A percentile compares a stretch with the other conserved stretches of the same genome.
Evolutionary conservation across 2,329 filamentous ascomycete genomes (phyloP).

Genomic region (Byssochlamys sp.): DNA sequence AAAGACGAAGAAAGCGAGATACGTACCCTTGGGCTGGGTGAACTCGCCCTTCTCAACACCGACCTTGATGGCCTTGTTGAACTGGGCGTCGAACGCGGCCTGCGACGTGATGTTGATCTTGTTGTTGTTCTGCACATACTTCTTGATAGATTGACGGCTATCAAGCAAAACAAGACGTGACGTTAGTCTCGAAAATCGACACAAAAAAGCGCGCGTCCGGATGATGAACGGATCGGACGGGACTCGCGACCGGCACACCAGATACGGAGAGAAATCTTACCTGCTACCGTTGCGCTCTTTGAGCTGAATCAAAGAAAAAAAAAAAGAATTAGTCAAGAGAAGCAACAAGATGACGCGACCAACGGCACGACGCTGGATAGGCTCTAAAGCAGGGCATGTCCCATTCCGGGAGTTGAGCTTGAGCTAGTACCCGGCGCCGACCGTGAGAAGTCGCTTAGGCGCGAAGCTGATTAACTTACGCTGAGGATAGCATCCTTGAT

Average conservation of each 20-base stretch:
- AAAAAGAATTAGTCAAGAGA: slow-evolving; percentile 4
- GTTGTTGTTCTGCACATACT: slow-evolving; percentile 66
- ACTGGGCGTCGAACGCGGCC: slow-evolving; percentile 58
- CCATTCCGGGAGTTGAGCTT: slow-evolving; percentile 23
- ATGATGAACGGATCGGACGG: slow-evolving; percentile 8
- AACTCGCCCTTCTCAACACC: slow-evolving; percentile 84
- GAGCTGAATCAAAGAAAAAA: slow-evolving; percentile 42
- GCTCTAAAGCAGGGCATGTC: slow-evolving; percentile 17
- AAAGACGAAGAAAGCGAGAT: neutral
- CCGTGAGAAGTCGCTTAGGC: slow-evolving; percentile 33
- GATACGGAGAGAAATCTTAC: slow-evolving; percentile 38
- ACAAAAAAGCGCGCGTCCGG: slow-evolving; percentile 8
- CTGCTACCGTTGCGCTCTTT: slow-evolving; percentile 63
- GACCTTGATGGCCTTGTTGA: slow-evolving; percentile 73
- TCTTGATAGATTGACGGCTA: slow-evolving; percentile 64
- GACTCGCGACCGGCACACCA: slow-evolving; percentile 11
- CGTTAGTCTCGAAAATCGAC: neutral
- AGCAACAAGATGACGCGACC: neutral
- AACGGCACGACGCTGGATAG: neutral
- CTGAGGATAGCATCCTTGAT: slow-evolving; percentile 62
- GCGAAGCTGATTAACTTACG: slow-evolving; percentile 51
- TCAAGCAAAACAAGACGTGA: slow-evolving; percentile 7
- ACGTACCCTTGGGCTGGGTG: slow-evolving; percentile 78
- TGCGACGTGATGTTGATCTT: slow-evolving; percentile 48
- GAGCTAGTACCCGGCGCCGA: slow-evolving; percentile 24